Percentiles rank a stretch among this genome's conserved stretches.
Evolutionary conservation across 805 yeast species (phyloP).

Genomic region (Brettanomyces anomalus): DNA sequence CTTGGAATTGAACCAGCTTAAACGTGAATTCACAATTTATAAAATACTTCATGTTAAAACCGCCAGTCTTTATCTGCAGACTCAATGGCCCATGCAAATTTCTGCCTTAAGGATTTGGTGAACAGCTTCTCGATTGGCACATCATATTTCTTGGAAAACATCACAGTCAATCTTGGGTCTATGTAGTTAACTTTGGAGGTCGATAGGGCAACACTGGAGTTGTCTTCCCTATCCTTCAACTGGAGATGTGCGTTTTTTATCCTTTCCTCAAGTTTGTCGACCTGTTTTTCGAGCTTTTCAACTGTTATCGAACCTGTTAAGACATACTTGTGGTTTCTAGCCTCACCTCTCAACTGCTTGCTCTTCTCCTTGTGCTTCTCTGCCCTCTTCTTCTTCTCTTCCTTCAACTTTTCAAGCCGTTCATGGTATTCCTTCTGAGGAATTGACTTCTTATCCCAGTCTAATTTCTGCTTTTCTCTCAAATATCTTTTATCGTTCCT

Average conservation of each 20-base stretch:
- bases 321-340: slow-evolving; percentile 49
- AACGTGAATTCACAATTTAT: too few relatives aligned
- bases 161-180: slow-evolving; percentile 86
- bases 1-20: too few relatives aligned
- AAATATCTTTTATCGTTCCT: slow-evolving; percentile 54
- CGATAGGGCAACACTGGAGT: slow-evolving; percentile 85
- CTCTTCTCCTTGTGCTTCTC: slow-evolving; percentile 43
- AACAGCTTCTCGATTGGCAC: slow-evolving; percentile 92
- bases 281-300: slow-evolving; percentile 65
- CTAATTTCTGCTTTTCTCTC: slow-evolving; percentile 69
- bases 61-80: slow-evolving; percentile 83
- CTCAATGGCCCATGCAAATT: slow-evolving; percentile 94
- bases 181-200: slow-evolving; percentile 93
- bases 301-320: slow-evolving; percentile 43
- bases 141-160: slow-evolving; percentile 74
- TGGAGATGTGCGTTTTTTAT: slow-evolving; percentile 62
- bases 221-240: slow-evolving; percentile 87
- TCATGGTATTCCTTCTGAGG: slow-evolving; percentile 44
- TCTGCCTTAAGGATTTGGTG: slow-evolving; percentile 84
- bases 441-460: slow-evolving; percentile 46
- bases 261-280: slow-evolving; percentile 64
- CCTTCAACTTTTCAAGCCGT: slow-evolving; percentile 41
- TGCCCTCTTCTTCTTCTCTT: slow-evolving; percentile 47
- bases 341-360: slow-evolving; percentile 46
- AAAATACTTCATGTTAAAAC: slow-evolving; percentile 36